A percentile compares a stretch with the other conserved stretches of the same genome.
Conservation (phyloP, 352 stramenopile genomes). For the Elongisporangium prolatum region DNA sequence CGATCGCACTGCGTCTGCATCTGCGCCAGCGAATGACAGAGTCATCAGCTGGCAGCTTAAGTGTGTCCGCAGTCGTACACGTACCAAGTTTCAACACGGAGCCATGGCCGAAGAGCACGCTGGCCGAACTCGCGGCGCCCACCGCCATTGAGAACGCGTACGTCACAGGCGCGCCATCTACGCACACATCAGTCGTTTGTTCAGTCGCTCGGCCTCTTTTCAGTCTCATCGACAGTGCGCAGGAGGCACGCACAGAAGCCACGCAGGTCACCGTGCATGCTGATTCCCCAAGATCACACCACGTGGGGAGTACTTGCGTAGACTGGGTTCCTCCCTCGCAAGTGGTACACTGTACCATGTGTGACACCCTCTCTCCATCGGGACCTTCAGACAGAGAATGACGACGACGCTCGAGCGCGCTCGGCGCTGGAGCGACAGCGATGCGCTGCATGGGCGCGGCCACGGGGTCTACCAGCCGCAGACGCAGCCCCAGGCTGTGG, state of each 20-base stretch:
- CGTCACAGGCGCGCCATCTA: constrained; percentile 76
- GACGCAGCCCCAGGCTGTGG: not conserved
- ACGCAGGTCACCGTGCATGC: constrained; percentile 71
- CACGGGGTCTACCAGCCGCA: not conserved
- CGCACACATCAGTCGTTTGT: constrained; percentile 1
- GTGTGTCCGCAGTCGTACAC: not conserved
- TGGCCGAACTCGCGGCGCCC: constrained; percentile 60
- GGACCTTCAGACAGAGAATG: not conserved
- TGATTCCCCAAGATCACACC: not conserved
- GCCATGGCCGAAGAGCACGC: constrained; percentile 55
- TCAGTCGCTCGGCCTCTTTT: not conserved
- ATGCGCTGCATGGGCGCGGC: not conserved
- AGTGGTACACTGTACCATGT: not conserved
- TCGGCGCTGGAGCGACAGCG: not conserved
- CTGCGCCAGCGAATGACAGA: constrained; percentile 11
- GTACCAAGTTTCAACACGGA: constrained; percentile 42
- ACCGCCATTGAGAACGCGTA: constrained; percentile 71
- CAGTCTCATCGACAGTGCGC: not conserved
- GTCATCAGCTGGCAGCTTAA: not conserved
- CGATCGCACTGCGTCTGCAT: constrained; percentile 49
- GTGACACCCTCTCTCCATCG: not conserved
- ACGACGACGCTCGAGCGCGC: not conserved
- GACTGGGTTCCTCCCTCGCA: no score
- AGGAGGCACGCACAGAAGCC: constrained; percentile 67
- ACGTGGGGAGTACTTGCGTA: not conserved